phyloP scores from a whole-genome alignment of 2,329 filamentous ascomycete genomes.

The Leptographium wingfieldii region DNA sequence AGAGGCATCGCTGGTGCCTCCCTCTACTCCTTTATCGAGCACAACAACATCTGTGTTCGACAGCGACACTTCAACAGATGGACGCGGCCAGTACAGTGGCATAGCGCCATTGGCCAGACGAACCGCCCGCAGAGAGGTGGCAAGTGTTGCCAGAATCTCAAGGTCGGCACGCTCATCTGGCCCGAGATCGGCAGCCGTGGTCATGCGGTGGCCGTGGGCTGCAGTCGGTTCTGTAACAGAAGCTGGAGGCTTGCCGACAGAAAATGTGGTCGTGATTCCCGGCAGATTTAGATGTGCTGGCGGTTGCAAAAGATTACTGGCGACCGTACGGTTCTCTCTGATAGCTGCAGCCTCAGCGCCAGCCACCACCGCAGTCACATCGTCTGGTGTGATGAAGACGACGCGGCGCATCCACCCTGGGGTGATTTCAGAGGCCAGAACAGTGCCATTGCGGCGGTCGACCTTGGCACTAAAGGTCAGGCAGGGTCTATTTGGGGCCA shows the following conservation, averaged over 20 bases:
- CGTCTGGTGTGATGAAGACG: constrained; percentile 41
- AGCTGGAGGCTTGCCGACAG: constrained; percentile 20
- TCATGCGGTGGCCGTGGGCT: constrained; percentile 29
- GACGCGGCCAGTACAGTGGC: constrained; percentile 31
- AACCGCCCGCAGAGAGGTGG: constrained; percentile 28
- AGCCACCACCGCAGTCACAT: constrained; percentile 30
- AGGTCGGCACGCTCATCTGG: constrained; percentile 32
- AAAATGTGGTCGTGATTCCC: constrained; percentile 13
- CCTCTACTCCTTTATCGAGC: too few relatives aligned
- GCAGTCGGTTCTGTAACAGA: background rate
- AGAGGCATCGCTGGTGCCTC: constrained; percentile 3
- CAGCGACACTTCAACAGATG: constrained; percentile 32
- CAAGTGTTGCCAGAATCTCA: constrained; percentile 32
- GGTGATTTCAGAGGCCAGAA: constrained; percentile 42
- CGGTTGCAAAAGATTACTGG: background rate
- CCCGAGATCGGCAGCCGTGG: constrained; percentile 28
- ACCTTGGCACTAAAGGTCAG: constrained; percentile 52
- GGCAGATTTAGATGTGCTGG: constrained; percentile 4
- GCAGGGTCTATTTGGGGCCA: constrained; percentile 36
- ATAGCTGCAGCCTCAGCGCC: constrained; percentile 3
- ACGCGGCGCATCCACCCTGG: constrained; percentile 38
- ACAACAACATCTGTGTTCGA: constrained; percentile 14
- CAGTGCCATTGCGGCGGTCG: constrained; percentile 31
- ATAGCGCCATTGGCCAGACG: constrained; percentile 36
- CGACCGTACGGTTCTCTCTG: background rate